Evolutionary conservation across 2,329 filamentous ascomycete species (phyloP).

Genomic region (Penicillium paneum): DNA sequence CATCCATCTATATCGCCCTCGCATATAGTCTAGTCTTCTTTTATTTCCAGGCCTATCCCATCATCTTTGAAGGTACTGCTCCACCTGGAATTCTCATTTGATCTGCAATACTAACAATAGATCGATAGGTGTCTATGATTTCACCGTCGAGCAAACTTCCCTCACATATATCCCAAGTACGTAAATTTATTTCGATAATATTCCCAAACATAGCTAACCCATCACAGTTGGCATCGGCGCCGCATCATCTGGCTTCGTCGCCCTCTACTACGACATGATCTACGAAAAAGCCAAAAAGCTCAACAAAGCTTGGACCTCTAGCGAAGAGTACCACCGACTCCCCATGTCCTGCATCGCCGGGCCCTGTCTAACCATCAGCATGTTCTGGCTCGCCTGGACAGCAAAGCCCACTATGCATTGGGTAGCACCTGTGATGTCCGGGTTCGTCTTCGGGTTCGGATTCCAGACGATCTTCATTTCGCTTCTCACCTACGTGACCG

Average conservation of each 20-base stretch:
- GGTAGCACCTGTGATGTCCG: slow-evolving; percentile 58
- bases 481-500: slow-evolving; percentile 62
- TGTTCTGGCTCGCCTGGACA: slow-evolving; percentile 61
- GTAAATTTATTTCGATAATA: background rate
- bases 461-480: slow-evolving; percentile 64
- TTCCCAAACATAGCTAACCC: background rate
- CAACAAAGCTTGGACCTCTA: slow-evolving; percentile 55
- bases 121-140: slow-evolving; percentile 53
- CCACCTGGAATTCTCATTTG: no score
- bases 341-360: slow-evolving; percentile 70
- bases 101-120: background rate
- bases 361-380: slow-evolving; percentile 54
- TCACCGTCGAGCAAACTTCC: slow-evolving; percentile 63
- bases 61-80: slow-evolving; percentile 58
- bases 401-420: slow-evolving; percentile 50
- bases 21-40: slow-evolving; percentile 69
- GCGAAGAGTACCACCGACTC: slow-evolving; percentile 61
- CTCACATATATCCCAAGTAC: slow-evolving; percentile 63
- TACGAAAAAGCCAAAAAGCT: slow-evolving; percentile 52
- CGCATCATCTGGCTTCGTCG: slow-evolving; percentile 57
- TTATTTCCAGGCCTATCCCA: slow-evolving; percentile 71
- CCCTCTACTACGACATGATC: slow-evolving; percentile 63
- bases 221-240: slow-evolving; percentile 59
- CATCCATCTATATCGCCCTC: slow-evolving; percentile 67
- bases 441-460: slow-evolving; percentile 60